phyloP scores from a whole-genome alignment of 2,329 filamentous ascomycete genomes.

The Tolypocladium paradoxum region DNA sequence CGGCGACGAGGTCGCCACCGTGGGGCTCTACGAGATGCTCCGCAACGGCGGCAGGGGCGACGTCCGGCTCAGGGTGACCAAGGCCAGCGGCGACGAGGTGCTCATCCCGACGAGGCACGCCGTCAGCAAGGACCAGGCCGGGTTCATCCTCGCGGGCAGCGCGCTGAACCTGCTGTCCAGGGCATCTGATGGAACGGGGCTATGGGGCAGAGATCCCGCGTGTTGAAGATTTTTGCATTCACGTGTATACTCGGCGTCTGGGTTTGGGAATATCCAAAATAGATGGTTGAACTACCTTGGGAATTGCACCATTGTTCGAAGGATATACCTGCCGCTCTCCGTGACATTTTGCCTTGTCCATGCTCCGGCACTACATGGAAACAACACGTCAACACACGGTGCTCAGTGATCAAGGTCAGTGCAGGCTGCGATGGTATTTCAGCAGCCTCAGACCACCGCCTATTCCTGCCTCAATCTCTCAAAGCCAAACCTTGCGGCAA shows the following conservation, averaged over 20 bases:
- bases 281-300: not conserved
- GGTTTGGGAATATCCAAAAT: not conserved
- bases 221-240: not conserved
- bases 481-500: not conserved
- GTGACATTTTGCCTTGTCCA: not conserved
- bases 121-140: conserved; percentile 79
- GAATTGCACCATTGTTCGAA: not conserved
- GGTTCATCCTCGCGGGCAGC: conserved; percentile 86
- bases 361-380: not conserved
- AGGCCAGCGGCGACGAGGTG: conserved; percentile 50
- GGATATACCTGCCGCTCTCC: not conserved
- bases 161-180: conserved; percentile 81
- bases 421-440: not conserved
- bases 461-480: not conserved
- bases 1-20: conserved; percentile 72
- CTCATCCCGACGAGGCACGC: conserved; percentile 75
- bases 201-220: too few species aligned
- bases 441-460: not conserved
- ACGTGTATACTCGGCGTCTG: conserved; percentile 1
- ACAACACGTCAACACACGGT: not conserved
- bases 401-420: not conserved
- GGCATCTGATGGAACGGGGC: conserved; percentile 13
- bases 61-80: conserved; percentile 59
- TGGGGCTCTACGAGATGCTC: conserved; percentile 76
- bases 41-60: conserved; percentile 66